Evolutionary conservation across 1,139 yeast genomes (phyloP), one percentile per base, ranked within the genome.

Genomic region (Nakaseomyces nivariensis): DNA sequence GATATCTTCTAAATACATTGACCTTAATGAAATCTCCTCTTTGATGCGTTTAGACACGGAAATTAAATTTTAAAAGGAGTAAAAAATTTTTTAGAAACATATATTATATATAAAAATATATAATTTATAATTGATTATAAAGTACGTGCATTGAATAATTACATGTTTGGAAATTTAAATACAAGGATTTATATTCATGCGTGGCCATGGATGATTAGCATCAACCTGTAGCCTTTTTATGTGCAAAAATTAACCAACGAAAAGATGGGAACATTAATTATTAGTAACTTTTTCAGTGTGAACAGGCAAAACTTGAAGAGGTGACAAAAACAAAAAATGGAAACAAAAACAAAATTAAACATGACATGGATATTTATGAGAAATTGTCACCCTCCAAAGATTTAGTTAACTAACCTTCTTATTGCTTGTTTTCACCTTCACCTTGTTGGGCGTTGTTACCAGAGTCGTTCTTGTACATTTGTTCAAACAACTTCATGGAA

Each of bases 401-500:
- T 26, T 24, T 24, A 9, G 29, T 38, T 10, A 17, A 11, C 31
- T 40, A 40, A 25, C 11, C 9, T 10, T 7, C 10, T 17, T 89
- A 88, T 40, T 49, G 48, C 37, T 46, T 41, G 44, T 41, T 41
- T 29, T 41, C 37, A 37, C 44, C 44, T 31, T 46, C 45, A 29
- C 34, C 40, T 37, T 26, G 38, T 26, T 38, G 32, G 22, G 37
- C 9, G 34, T 27, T 36, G 33, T 13, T 32, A 34, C 45, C 38
- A 13, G 27, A 8, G 50, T 58, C 58, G 73, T 85, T 83, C 79
- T 89, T 90, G 88, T 90, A 90, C 76, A 90, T 84, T 76, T 88
- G 86, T 79, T 89, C 96, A 74, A 92, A 92, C 64, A 89, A 82
- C 74, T 89, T 88, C 76, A 92, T 79, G 49, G 97, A 88, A 68